phyloP scores from a whole-genome alignment of 1,284 basidiomycete species.

The Fomitopsis palustris region DNA sequence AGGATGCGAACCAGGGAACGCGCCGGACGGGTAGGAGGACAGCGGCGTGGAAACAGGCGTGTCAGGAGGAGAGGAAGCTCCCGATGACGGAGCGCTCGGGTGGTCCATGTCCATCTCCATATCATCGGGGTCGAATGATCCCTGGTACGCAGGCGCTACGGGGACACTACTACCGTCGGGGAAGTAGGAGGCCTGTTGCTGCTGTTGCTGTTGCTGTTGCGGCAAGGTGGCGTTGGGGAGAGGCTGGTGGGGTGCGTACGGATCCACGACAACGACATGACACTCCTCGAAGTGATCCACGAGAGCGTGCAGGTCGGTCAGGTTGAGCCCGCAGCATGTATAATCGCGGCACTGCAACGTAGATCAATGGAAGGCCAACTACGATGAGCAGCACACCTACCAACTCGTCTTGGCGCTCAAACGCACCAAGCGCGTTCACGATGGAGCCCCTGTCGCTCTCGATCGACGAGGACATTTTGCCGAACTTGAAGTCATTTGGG shows the following conservation, averaged over 20 bases:
- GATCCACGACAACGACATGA: constrained; percentile 73
- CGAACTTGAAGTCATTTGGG: constrained; percentile 49
- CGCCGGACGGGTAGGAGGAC: constrained; percentile 42
- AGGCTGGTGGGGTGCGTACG: constrained; percentile 36
- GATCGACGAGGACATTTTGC: constrained; percentile 53
- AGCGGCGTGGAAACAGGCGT: constrained; percentile 37
- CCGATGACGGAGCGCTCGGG: constrained; percentile 32
- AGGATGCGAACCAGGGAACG: constrained; percentile 30
- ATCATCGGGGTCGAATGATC: constrained; percentile 69
- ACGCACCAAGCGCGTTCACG: constrained; percentile 61
- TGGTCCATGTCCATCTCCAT: constrained; percentile 73
- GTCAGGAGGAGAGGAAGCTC: constrained; percentile 36
- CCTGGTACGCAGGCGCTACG: constrained; percentile 23
- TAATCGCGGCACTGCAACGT: constrained; percentile 68
- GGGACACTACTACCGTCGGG: constrained; percentile 21
- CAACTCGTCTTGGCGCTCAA: constrained; percentile 67
- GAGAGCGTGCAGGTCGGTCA: constrained; percentile 80
- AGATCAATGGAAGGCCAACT: not conserved
- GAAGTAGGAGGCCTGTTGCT: constrained; percentile 35
- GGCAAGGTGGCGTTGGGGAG: constrained; percentile 22
- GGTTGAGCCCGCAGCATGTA: constrained; percentile 77
- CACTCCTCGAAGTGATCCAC: constrained; percentile 86
- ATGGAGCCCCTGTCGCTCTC: constrained; percentile 62
- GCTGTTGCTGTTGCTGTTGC: constrained; percentile 40
- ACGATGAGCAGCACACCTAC: constrained; percentile 49